Evolutionary conservation across 139 green algal species (phyloP).

Genomic region (Pleodorina starrii): DNA sequence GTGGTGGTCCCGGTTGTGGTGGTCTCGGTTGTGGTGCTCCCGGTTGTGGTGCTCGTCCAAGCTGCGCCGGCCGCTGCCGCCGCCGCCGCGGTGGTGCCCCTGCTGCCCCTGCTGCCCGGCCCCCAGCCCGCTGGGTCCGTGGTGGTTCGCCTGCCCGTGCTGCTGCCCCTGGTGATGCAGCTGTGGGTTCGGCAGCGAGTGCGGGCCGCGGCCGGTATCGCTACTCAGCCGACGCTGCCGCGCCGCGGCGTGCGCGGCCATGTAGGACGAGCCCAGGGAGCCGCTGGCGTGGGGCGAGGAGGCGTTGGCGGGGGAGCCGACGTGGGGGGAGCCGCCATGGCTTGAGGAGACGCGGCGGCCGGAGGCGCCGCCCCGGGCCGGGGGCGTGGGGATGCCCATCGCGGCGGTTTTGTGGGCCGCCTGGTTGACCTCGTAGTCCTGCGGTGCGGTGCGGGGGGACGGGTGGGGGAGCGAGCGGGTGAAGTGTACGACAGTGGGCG

Average conservation of each 20-base stretch:
- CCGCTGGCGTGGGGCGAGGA: not conserved
- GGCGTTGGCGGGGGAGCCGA: not conserved
- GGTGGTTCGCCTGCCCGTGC: not conserved
- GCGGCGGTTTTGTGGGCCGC: constrained; percentile 44
- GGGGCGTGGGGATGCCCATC: not conserved
- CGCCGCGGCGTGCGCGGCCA: not conserved
- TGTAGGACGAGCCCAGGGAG: not conserved
- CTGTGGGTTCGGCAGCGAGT: not conserved
- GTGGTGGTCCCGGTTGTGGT: not conserved
- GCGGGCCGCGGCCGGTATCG: not conserved
- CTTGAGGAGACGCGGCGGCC: not conserved
- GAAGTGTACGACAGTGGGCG: no score
- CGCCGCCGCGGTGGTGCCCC: not conserved
- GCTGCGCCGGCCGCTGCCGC: not conserved
- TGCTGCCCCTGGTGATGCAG: not conserved
- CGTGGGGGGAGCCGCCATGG: not conserved
- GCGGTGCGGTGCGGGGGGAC: no score
- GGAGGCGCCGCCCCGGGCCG: not conserved
- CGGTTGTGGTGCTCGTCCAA: constrained; percentile 4
- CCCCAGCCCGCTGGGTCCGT: not conserved
- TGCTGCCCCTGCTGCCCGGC: not conserved
- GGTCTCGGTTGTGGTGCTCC: not conserved
- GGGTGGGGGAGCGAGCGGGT: not conserved
- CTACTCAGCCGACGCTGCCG: not conserved
- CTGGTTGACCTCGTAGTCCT: constrained; percentile 44